Base-by-base conservation (phyloP, 1,284 basidiomycete species). In the Rhodotorula sp. region DNA sequence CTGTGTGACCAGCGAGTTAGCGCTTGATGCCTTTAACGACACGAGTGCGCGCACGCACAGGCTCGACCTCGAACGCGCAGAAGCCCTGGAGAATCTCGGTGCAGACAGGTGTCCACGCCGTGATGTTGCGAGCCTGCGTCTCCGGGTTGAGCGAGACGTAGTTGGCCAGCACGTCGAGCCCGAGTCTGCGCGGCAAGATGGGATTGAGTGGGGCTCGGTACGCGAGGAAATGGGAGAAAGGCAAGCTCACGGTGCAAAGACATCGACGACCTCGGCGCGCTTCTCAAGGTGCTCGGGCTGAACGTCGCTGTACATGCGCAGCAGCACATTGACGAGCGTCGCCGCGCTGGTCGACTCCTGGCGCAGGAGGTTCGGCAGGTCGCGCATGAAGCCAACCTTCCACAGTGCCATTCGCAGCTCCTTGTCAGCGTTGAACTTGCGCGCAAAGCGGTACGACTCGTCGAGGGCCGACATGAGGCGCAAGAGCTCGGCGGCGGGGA, bases 321-420 rank as follows among this genome's bases (percentile, higher is more conserved):
- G 83, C 55, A 99, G 84, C 5, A 98, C 89, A 78, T 94, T 92
- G 60, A 99, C 93, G 55, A 99, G 85, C 0, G 95, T 99, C 8
- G 96, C 88, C 46, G 97, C 97, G 78, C 93, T 95, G 70, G 91
- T 94, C 44, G 95, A 97, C 83, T 99, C 97, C 80, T 99, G 97
- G 82, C 99, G 98, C 71, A 99, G 85, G 60, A 99, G 86, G 82
- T 99, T 99, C 0, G 97, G 97, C 50, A 99, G 84, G 81, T 99
- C 97, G 81, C 97, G 97, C 97, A 99, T 99, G 84, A 99, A 99
- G 3, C 96, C 94, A 77, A 99, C 97, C 93, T 97, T 98, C 97
- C 97, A 99, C 61, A 99, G 85, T 9, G 91, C 93, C 66, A 94
- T 97, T 54, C 97, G 88, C 54, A 99, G 86, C 61, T 98, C 95